phyloP scores from a whole-genome alignment of 805 yeast genomes.

The Myxozyma lipomycoides region DNA sequence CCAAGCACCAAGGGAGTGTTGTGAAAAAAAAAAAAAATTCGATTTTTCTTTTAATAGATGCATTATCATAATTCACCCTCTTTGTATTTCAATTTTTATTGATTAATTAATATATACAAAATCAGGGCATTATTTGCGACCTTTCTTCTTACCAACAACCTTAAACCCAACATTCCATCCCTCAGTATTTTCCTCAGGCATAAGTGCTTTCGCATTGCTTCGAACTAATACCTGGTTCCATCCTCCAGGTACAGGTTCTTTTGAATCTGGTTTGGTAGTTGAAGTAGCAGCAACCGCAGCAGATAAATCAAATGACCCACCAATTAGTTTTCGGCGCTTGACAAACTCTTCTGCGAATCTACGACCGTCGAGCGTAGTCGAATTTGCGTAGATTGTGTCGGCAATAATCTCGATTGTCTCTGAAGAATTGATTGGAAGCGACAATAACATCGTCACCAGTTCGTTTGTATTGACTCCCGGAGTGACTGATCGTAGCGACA shows the following conservation, averaged over 20 bases:
- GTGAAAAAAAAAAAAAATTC: constrained; percentile 6
- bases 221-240: constrained; percentile 26
- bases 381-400: constrained; percentile 84
- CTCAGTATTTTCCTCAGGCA: constrained; percentile 28
- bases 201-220: constrained; percentile 21
- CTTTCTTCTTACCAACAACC: constrained; percentile 61
- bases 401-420: constrained; percentile 84
- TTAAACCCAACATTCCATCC: constrained; percentile 48
- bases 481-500: constrained; percentile 50
- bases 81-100: no score
- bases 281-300: constrained; percentile 27
- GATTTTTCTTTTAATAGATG: neutral
- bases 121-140: neutral
- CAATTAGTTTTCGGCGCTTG: constrained; percentile 71
- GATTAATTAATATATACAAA: no score
- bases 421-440: constrained; percentile 58
- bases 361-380: constrained; percentile 90
- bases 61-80: neutral
- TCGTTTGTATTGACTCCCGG: constrained; percentile 68
- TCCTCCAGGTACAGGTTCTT: constrained; percentile 29
- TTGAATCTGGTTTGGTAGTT: neutral
- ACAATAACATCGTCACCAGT: constrained; percentile 71
- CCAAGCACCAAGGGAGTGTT: constrained; percentile 97
- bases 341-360: constrained; percentile 88
- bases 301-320: constrained; percentile 43